Conservation (phyloP, 768 basidiomycete species). For the Coprinopsis marcescibilis region DNA sequence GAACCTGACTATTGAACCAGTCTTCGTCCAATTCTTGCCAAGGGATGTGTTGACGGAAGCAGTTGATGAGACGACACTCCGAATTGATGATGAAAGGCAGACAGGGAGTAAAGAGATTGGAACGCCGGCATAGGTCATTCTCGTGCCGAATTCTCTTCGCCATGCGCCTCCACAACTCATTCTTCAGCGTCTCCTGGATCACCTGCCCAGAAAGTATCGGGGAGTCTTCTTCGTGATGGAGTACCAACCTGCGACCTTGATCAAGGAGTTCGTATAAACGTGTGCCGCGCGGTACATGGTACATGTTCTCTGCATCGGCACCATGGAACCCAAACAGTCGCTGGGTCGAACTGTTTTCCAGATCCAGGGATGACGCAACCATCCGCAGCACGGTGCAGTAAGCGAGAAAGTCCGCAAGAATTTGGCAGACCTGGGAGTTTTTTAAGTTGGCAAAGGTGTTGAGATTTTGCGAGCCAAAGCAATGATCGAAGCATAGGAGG, state of each 20-base stretch:
- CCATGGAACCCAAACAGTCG: conserved; percentile 29
- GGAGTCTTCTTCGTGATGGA: conserved; percentile 9
- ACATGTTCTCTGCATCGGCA: conserved; percentile 22
- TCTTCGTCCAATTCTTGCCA: conserved; percentile 9
- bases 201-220: background rate
- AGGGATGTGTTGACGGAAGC: conserved; percentile 15
- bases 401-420: conserved; percentile 27
- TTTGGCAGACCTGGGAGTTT: conserved; percentile 20
- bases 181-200: background rate
- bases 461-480: conserved; percentile 28
- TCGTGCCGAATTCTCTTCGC: conserved; percentile 8
- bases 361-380: conserved; percentile 23
- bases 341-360: conserved; percentile 19
- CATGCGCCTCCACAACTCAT: conserved; percentile 7
- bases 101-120: conserved; percentile 16
- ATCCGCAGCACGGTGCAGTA: conserved; percentile 30
- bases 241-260: background rate
- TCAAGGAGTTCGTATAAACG: background rate
- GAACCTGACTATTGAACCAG: conserved; percentile 17
- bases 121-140: conserved; percentile 10
- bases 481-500: conserved; percentile 39
- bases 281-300: conserved; percentile 17
- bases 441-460: conserved; percentile 20
- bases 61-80: conserved; percentile 13
- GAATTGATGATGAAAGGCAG: conserved; percentile 13